Evolutionary conservation across 1,139 yeast species (phyloP).

Genomic region (Wickerhamiella pararugosa): DNA sequence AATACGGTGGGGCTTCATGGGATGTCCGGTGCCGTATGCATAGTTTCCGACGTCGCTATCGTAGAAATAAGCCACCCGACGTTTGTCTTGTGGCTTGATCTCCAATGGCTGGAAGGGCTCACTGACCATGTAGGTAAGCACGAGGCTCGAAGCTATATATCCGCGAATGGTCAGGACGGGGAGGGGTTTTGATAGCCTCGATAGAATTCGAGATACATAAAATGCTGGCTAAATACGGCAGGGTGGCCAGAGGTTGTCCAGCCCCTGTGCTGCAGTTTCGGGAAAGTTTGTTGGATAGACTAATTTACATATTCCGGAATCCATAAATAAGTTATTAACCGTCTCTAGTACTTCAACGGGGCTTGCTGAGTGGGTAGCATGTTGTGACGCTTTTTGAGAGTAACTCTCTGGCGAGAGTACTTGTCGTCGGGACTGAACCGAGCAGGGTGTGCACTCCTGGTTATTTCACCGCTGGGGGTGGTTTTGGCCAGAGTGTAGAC

Average conservation of each 20-base stretch:
- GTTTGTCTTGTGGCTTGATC: constrained; percentile 42
- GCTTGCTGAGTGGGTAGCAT: constrained; percentile 72
- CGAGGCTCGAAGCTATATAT: neutral
- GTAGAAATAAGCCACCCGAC: constrained; percentile 27
- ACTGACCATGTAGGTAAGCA: constrained; percentile 5
- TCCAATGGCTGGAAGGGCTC: constrained; percentile 44
- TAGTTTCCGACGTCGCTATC: constrained; percentile 85
- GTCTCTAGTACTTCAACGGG: constrained; percentile 7
- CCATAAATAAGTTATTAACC: neutral
- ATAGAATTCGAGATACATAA: too few species aligned
- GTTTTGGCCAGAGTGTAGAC: constrained; percentile 77
- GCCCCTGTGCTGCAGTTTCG: too few species aligned
- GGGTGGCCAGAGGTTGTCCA: too few species aligned
- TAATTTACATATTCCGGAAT: neutral
- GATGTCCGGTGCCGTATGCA: constrained; percentile 97
- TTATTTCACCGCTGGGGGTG: constrained; percentile 79
- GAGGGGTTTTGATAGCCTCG: too few species aligned
- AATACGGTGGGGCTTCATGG: constrained; percentile 97
- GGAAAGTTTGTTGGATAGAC: too few species aligned
- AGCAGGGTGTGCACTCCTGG: constrained; percentile 98
- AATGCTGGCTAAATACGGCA: too few species aligned
- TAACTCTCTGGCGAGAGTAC: constrained; percentile 97
- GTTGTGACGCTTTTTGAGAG: constrained; percentile 87
- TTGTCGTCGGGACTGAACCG: constrained; percentile 99
- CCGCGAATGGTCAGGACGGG: too few species aligned